Percentiles rank a stretch among this genome's conserved stretches.
phyloP scores from a whole-genome alignment of 164 flowering plant genomes.

The Cinnamomum chago region DNA sequence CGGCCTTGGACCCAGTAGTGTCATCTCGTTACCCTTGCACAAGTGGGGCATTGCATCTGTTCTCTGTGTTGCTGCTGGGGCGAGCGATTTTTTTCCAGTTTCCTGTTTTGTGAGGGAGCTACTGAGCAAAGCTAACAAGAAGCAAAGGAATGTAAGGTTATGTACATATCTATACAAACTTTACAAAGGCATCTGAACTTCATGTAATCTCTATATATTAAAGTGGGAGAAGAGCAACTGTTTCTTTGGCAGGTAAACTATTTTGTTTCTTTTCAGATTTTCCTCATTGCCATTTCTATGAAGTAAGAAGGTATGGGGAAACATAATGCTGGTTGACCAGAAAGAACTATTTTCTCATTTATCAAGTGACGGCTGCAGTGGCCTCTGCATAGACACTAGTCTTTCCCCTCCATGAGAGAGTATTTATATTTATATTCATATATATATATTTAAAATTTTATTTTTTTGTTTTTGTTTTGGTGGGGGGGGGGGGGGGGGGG shows the following conservation, averaged over 20 bases:
- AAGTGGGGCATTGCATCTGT: background rate
- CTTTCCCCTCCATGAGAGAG: too few species aligned
- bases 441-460: too few species aligned
- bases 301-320: background rate
- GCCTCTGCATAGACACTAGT: too few species aligned
- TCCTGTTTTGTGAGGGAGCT: conserved; percentile 3
- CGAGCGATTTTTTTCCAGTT: background rate
- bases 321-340: background rate
- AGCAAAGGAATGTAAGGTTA: background rate
- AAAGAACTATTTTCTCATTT: too few species aligned
- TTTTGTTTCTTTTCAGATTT: background rate
- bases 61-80: background rate
- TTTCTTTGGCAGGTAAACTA: background rate
- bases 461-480: too few species aligned
- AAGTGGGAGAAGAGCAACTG: background rate
- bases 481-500: too few species aligned
- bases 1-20: conserved; percentile 68
- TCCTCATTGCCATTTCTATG: background rate
- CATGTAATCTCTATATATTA: background rate
- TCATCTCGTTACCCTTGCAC: background rate
- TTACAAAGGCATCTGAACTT: background rate
- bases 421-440: too few species aligned
- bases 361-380: too few species aligned
- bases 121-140: background rate
- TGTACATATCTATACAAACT: conserved; percentile 3